phyloP scores from a whole-genome alignment of 345 rosid species.

The Passiflora organensis region DNA sequence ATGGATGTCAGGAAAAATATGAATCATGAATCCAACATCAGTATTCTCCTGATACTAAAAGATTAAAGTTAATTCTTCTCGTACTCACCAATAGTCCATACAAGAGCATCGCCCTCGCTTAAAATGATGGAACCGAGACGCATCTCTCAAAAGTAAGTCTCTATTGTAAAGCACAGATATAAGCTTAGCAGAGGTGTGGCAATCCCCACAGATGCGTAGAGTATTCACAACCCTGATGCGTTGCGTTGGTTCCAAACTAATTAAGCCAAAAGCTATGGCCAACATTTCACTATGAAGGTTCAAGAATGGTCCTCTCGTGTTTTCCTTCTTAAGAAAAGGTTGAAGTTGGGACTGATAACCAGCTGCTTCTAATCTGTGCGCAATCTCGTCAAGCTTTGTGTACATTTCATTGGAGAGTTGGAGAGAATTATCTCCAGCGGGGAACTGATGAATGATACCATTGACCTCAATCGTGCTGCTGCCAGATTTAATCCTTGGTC shows the following conservation, averaged over 20 bases:
- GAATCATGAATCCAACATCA: no score
- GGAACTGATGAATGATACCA: conserved; percentile 20
- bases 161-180: conserved; percentile 12
- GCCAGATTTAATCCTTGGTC: conserved; percentile 15
- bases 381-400: conserved; percentile 25
- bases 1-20: no score
- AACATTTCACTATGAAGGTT: conserved; percentile 27
- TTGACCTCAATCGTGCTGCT: conserved; percentile 25
- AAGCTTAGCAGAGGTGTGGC: conserved; percentile 15
- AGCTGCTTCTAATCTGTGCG: conserved; percentile 14
- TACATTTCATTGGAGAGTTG: conserved; percentile 9
- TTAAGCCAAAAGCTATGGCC: conserved; percentile 24
- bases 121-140: conserved; percentile 15
- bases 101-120: conserved; percentile 16
- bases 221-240: conserved; percentile 27
- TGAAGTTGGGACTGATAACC: conserved; percentile 25
- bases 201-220: conserved; percentile 16
- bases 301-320: conserved; percentile 20
- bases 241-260: conserved; percentile 5
- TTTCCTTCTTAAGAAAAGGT: conserved; percentile 24
- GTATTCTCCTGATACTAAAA: no score
- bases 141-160: conserved; percentile 13
- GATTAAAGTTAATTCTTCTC: no score
- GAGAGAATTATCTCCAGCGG: conserved; percentile 16
- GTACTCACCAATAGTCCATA: conserved; percentile 8